These are phyloP conservation scores for Penicillium fuscoglaucum DNA, from an alignment of 2,329 filamentous ascomycete species.

Conservation along the genomic window DNA sequence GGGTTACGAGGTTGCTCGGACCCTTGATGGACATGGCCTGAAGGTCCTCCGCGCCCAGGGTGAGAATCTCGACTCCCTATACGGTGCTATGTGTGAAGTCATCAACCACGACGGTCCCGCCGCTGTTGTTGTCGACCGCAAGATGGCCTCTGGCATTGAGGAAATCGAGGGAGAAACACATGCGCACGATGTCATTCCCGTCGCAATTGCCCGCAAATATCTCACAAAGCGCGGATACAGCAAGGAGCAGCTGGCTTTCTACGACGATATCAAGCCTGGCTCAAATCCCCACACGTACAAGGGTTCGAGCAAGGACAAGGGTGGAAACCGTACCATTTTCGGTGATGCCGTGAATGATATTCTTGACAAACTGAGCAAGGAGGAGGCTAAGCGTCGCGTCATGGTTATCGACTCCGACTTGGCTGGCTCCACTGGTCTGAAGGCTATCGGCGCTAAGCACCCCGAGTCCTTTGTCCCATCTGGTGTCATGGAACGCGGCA, in stretches of 20 bases:
- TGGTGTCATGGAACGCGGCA: conserved; percentile 44
- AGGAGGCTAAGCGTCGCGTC: conserved; percentile 39
- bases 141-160: conserved; percentile 42
- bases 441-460: conserved; percentile 38
- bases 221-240: conserved; percentile 41
- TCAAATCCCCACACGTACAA: conserved; percentile 36
- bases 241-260: conserved; percentile 35
- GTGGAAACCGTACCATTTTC: conserved; percentile 41
- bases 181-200: conserved; percentile 43
- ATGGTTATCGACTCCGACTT: conserved; percentile 46
- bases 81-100: conserved; percentile 33
- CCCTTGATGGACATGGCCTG: conserved; percentile 40
- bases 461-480: conserved; percentile 42
- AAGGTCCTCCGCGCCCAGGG: conserved; percentile 39
- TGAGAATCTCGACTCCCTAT: conserved; percentile 41
- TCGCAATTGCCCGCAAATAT: conserved; percentile 40
- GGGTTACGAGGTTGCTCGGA: conserved; percentile 36
- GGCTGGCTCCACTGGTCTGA: conserved; percentile 43
- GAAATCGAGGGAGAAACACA: conserved; percentile 37
- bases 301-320: conserved; percentile 40
- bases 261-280: conserved; percentile 35
- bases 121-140: conserved; percentile 33
- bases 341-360: conserved; percentile 42
- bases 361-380: conserved; percentile 38
- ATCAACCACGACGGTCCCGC: conserved; percentile 38